Base-by-base conservation (phyloP, 2,329 filamentous ascomycete genomes). In the Aureobasidium sp. region DNA sequence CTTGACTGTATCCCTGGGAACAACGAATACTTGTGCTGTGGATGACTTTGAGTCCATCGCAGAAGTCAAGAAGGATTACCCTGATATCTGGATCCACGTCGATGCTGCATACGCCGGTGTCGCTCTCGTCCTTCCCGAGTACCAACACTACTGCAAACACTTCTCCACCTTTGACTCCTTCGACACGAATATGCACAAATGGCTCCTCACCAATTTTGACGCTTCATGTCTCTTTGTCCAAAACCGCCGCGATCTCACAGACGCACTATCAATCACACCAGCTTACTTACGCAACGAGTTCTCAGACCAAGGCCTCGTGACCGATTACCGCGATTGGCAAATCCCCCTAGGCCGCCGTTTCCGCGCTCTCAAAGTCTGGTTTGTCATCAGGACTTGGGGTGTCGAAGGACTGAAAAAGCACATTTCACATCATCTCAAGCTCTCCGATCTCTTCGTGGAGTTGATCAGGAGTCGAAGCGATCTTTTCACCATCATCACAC, bases 181-280 rank as follows among this genome's bases (percentile, higher is more conserved):
- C 86, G 91, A 97, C 80, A 89, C 95, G 83, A 98, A 98, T 83
- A 92, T 97, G 88, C 95, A 98, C 85, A 98, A 98, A 83, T 98
- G 95, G 95, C 85, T 98, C 54, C 89, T 98, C 23, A 94, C 94
- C 66, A 97, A 97, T 79, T 98, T 98, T 74, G 95, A 98, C 74
- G 88, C 88, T 9, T 94, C 92, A 64, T 92, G 92, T 70, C 86
- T 97, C 53, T 98, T 89, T 80, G 90, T 98, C 58, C 90, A 91
- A 69, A 86, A 90, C 73, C 88, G 95, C 20, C 82, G 84, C 64
- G 90, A 94, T 79, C 87, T 98, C 23, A 93, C 92, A 50, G 86
- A 91, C 68, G 92, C 94, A 0, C 86, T 97, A 48, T 90, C 88
- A 74, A 91, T 96, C 75, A 91, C 91, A 20, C 93, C 93, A 0